Evolutionary conservation across 2,329 filamentous ascomycete species (phyloP).

Genomic region (Rasamsonia emersonii): DNA sequence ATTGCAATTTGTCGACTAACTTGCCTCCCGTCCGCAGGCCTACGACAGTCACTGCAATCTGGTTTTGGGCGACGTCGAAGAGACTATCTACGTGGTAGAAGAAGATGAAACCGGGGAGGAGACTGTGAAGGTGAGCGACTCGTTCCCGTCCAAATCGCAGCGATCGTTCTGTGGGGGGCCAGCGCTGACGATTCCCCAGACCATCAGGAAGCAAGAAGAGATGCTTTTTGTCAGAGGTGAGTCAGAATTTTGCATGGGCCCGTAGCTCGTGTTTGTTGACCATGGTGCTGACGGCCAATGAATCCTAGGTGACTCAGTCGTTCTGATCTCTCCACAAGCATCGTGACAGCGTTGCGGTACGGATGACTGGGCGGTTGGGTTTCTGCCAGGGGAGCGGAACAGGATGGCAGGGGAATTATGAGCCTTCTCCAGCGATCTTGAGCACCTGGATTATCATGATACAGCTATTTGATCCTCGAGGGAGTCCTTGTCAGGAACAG

Average conservation of each 20-base stretch:
- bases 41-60: constrained; percentile 99
- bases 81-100: constrained; percentile 90
- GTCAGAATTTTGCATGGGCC: too few species aligned
- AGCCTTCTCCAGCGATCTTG: background rate
- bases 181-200: constrained; percentile 43
- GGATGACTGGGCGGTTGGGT: too few species aligned
- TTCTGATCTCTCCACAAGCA: constrained; percentile 59
- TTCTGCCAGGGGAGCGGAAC: too few species aligned
- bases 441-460: too few species aligned
- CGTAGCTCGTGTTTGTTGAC: too few species aligned
- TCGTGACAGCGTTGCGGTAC: constrained; percentile 16
- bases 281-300: too few species aligned
- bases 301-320: constrained; percentile 63
- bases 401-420: too few species aligned
- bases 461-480: too few species aligned
- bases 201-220: constrained; percentile 91
- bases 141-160: constrained; percentile 1
- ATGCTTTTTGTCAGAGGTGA: constrained; percentile 97
- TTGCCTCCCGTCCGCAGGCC: constrained; percentile 49
- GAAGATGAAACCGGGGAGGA: constrained; percentile 73
- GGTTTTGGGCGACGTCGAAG: constrained; percentile 90
- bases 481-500: too few species aligned
- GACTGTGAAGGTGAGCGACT: constrained; percentile 55
- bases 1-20: constrained; percentile 2
- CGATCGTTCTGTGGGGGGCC: background rate